Evolutionary conservation across 2,329 filamentous ascomycete species (phyloP).

Genomic region (Neofusicoccum cordaticola): DNA sequence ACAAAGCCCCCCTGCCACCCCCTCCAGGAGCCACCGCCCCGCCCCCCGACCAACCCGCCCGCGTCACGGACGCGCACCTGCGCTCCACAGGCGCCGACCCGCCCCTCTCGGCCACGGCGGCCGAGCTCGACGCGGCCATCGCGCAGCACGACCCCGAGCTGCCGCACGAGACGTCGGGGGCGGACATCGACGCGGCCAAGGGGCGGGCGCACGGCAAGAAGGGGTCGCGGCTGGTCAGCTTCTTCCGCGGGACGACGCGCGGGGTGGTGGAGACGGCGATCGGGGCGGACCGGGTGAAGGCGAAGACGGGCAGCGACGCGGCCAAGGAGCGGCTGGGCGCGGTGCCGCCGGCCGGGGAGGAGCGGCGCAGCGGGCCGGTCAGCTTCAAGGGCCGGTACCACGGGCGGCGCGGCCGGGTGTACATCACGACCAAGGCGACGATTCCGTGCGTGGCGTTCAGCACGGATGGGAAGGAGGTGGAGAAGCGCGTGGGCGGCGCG

Average conservation of each 20-base stretch:
- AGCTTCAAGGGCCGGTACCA: conserved; percentile 72
- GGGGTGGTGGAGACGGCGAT: conserved; percentile 70
- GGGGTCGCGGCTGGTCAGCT: conserved; percentile 54
- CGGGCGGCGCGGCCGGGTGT: conserved; percentile 69
- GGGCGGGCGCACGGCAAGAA: conserved; percentile 48
- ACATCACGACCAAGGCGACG: conserved; percentile 65
- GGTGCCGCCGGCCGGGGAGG: conserved; percentile 52
- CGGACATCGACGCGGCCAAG: conserved; percentile 47
- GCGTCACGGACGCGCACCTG: conserved; percentile 50
- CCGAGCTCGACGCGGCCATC: conserved; percentile 65
- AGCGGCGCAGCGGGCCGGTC: conserved; percentile 61
- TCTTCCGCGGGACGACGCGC: conserved; percentile 69
- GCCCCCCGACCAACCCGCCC: conserved; percentile 50
- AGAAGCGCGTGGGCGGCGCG: conserved; percentile 47
- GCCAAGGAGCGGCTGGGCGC: conserved; percentile 72
- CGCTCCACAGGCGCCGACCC: conserved; percentile 52
- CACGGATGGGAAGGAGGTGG: conserved; percentile 47
- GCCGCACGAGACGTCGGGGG: conserved; percentile 50
- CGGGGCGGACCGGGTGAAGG: conserved; percentile 68
- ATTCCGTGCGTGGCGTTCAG: conserved; percentile 68
- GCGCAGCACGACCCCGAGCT: conserved; percentile 44
- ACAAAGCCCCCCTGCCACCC: conserved; percentile 72
- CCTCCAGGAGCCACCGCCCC: conserved; percentile 47
- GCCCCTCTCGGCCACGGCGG: conserved; percentile 59
- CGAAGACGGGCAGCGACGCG: conserved; percentile 57